A percentile compares a stretch with the other conserved stretches of the same genome.
phyloP scores from a whole-genome alignment of 768 basidiomycete genomes.

The Leccinum subgranulosum region DNA sequence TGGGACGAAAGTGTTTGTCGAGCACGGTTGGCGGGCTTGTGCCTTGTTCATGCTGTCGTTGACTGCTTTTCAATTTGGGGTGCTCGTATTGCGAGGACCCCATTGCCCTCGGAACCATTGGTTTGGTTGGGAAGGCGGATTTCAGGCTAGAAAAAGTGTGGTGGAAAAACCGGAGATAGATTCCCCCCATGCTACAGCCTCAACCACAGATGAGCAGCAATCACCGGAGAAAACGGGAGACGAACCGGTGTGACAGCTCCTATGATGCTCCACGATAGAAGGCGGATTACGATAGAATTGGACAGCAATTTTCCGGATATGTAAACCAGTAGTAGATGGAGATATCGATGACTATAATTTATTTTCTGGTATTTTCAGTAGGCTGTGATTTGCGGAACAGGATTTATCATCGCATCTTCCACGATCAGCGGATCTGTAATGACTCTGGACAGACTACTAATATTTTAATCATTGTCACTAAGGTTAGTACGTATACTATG shows the following conservation, averaged over 20 bases:
- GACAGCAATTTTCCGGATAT: neutral
- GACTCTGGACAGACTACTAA: no score
- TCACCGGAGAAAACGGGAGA: conserved; percentile 8
- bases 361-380: neutral
- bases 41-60: conserved; percentile 60
- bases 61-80: conserved; percentile 50
- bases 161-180: conserved; percentile 17
- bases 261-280: neutral
- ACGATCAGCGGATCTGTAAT: no score
- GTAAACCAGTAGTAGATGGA: neutral
- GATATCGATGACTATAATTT: neutral
- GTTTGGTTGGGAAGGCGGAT: conserved; percentile 64
- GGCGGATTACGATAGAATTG: neutral
- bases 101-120: conserved; percentile 48
- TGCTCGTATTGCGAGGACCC: conserved; percentile 68
- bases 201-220: neutral
- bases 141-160: conserved; percentile 40
- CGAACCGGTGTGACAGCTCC: neutral
- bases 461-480: no score
- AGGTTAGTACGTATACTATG: no score
- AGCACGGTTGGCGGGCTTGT: conserved; percentile 66
- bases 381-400: no score
- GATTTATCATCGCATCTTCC: no score
- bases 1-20: conserved; percentile 67
- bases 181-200: neutral